A percentile compares a stretch with the other conserved stretches of the same genome.
Conservation (phyloP, 1,284 basidiomycete genomes). For the Cerrena zonata region DNA sequence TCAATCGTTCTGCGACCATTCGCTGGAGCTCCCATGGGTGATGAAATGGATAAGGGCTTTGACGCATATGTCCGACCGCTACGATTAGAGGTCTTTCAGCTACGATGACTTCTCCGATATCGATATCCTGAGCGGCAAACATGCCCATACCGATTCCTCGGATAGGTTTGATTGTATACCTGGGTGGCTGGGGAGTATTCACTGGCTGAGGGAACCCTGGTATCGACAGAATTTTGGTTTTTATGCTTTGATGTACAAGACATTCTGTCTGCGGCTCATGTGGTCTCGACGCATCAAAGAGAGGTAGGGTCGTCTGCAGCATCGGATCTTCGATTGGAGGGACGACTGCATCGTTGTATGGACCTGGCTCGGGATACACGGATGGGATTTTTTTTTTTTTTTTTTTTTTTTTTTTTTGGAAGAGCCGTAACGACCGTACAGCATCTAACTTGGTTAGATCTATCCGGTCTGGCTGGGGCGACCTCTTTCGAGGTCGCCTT, state of each 20-base stretch:
- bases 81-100: constrained; percentile 15
- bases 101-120: constrained; percentile 12
- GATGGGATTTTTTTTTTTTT: no score
- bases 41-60: background rate
- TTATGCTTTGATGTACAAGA: background rate
- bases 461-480: background rate
- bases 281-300: background rate
- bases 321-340: no score
- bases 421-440: no score
- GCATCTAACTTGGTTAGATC: constrained; percentile 2
- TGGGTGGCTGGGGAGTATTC: no score
- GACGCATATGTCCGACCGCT: background rate
- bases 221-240: background rate
- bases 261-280: background rate
- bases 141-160: constrained; percentile 9
- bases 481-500: background rate
- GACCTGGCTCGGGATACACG: no score
- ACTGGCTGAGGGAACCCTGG: background rate
- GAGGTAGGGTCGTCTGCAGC: background rate
- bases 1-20: constrained; percentile 1
- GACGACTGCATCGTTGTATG: background rate
- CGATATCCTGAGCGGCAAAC: constrained; percentile 9
- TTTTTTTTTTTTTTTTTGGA: no score
- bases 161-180: background rate
- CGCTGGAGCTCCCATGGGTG: background rate